Percentiles rank a stretch among this genome's conserved stretches.
phyloP scores from a whole-genome alignment of 2,329 filamentous ascomycete species.

The Xylaria polymorpha region DNA sequence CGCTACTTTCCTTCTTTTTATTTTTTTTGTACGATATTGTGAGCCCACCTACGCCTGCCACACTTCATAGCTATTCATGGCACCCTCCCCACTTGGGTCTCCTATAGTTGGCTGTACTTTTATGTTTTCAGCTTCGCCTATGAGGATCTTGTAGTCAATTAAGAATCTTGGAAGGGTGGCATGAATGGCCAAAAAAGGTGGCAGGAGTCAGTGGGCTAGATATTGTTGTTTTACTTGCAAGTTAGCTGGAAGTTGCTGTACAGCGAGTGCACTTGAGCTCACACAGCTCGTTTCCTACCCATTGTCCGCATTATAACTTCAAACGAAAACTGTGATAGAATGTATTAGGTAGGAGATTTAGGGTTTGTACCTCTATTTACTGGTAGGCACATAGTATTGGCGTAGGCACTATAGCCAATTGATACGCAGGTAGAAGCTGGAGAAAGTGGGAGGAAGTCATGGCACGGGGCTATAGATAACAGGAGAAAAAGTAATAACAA shows the following conservation, averaged over 20 bases:
- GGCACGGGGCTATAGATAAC: background rate
- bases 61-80: no score
- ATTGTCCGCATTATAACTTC: background rate
- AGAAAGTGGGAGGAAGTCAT: background rate
- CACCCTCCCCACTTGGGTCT: no score
- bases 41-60: no score
- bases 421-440: background rate
- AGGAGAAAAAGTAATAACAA: background rate
- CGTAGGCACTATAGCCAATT: background rate
- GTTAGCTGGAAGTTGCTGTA: constrained; percentile 17
- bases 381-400: background rate
- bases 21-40: background rate
- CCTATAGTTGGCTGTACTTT: no score
- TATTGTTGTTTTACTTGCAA: background rate
- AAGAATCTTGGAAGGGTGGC: no score
- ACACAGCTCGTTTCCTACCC: background rate
- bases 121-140: no score
- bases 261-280: background rate
- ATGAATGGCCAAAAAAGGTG: no score
- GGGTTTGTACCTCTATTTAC: constrained; percentile 1
- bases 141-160: no score
- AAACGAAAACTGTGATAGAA: background rate
- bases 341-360: background rate
- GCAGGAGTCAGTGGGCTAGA: no score
- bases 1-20: constrained; percentile 10